These are phyloP conservation scores for Podaxis pistillaris DNA, from an alignment of 768 basidiomycete species.

Conservation along the genomic window DNA sequence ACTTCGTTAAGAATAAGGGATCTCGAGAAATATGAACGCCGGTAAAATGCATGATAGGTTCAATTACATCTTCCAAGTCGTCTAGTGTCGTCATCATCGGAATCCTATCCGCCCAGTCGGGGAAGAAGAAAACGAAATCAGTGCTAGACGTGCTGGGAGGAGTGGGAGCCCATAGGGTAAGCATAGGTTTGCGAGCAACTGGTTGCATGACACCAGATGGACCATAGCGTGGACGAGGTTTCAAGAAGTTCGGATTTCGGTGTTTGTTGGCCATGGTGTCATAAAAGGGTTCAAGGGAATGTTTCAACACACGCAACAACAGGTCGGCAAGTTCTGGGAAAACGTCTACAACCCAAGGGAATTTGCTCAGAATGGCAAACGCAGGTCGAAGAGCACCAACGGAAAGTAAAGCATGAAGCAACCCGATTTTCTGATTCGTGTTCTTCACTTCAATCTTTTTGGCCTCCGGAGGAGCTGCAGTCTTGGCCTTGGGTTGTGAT, in stretches of 20 bases:
- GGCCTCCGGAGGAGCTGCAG: slow-evolving; percentile 35
- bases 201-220: slow-evolving; percentile 51
- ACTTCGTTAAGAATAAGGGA: slow-evolving; percentile 72
- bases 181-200: slow-evolving; percentile 55
- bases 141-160: slow-evolving; percentile 73
- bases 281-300: slow-evolving; percentile 71
- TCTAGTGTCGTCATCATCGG: slow-evolving; percentile 62
- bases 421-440: slow-evolving; percentile 76
- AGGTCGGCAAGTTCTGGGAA: slow-evolving; percentile 86
- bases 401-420: slow-evolving; percentile 78
- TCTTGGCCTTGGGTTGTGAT: slow-evolving; percentile 37
- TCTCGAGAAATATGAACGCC: slow-evolving; percentile 82
- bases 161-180: slow-evolving; percentile 78
- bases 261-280: slow-evolving; percentile 55
- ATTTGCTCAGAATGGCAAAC: slow-evolving; percentile 75
- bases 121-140: slow-evolving; percentile 92
- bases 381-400: slow-evolving; percentile 83
- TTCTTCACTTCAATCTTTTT: slow-evolving; percentile 45
- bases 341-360: slow-evolving; percentile 81
- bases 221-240: slow-evolving; percentile 64
- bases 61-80: slow-evolving; percentile 73
- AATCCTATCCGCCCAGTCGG: slow-evolving; percentile 73
- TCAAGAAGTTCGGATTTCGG: slow-evolving; percentile 58
- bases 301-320: slow-evolving; percentile 70
- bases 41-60: slow-evolving; percentile 78